These are phyloP conservation scores for Tranzscheliella williamsii DNA, from an alignment of 1,284 basidiomycete species.

Conservation along the genomic window DNA sequence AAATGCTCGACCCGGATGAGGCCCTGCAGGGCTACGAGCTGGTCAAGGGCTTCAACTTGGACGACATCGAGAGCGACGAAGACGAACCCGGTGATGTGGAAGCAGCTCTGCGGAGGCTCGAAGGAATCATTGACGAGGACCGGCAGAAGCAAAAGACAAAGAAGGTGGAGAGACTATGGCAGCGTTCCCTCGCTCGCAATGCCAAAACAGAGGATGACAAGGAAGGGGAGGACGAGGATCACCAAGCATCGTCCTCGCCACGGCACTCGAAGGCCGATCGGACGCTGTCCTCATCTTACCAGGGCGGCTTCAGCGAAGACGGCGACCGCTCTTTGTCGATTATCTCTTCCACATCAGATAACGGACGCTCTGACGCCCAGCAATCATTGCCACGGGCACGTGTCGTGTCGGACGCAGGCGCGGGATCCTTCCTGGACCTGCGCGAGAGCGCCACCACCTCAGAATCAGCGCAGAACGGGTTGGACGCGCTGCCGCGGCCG, in stretches of 20 bases:
- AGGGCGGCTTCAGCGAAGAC: too few species aligned
- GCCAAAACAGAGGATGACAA: constrained; percentile 3
- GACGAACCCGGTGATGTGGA: constrained; percentile 54
- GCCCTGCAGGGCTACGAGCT: constrained; percentile 53
- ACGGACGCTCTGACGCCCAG: too few species aligned
- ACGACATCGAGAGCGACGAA: constrained; percentile 48
- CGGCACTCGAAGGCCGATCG: constrained; percentile 11
- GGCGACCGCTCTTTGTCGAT: too few species aligned
- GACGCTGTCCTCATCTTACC: constrained; percentile 15
- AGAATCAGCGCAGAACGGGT: too few species aligned
- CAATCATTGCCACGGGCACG: too few species aligned
- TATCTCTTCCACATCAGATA: too few species aligned
- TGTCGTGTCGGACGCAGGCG: too few species aligned
- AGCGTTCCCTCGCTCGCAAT: constrained; percentile 35
- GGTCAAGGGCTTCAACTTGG: constrained; percentile 51
- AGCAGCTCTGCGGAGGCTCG: constrained; percentile 48
- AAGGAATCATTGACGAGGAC: constrained; percentile 55
- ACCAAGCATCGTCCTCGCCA: constrained; percentile 13
- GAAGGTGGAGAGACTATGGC: constrained; percentile 45
- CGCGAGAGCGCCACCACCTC: constrained; percentile 17
- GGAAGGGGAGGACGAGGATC: neutral
- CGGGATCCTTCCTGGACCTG: constrained; percentile 24
- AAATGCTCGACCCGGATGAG: constrained; percentile 54
- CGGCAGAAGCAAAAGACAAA: constrained; percentile 41
- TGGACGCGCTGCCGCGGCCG: too few species aligned